Evolutionary conservation across 2,329 filamentous ascomycete genomes (phyloP).

Genomic region (Chalaropsis ovoidea): DNA sequence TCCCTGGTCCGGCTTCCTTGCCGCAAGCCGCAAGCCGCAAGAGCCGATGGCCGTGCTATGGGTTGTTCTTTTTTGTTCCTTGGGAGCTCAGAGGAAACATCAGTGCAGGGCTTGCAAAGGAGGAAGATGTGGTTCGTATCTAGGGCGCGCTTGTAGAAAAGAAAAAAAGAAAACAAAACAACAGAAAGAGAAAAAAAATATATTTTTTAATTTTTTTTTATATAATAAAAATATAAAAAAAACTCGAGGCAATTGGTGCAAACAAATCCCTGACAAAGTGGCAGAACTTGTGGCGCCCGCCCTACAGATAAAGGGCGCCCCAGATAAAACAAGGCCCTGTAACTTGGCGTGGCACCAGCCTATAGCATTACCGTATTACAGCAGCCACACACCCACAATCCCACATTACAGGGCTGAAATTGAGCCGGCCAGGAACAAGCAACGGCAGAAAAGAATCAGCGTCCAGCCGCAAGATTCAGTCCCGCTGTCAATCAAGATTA

Average conservation of each 20-base stretch:
- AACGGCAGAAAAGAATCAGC: neutral
- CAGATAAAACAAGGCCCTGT: too few relatives aligned
- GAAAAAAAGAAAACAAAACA: too few relatives aligned
- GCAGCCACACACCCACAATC: neutral
- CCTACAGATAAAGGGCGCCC: neutral
- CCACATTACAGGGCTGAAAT: conserved; percentile 3
- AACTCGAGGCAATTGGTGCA: neutral
- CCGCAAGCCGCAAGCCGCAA: neutral
- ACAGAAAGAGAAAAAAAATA: neutral
- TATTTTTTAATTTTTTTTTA: too few relatives aligned
- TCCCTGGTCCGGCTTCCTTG: conserved; percentile 5
- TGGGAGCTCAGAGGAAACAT: neutral
- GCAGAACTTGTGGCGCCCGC: neutral
- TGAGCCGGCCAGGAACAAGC: neutral
- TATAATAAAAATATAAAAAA: too few relatives aligned
- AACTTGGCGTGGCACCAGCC: neutral
- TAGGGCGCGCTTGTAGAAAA: too few relatives aligned
- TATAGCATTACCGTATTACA: neutral
- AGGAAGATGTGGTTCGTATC: too few relatives aligned
- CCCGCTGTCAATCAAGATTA: conserved; percentile 19
- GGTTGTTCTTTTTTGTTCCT: neutral
- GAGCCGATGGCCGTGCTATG: neutral
- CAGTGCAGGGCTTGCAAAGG: neutral
- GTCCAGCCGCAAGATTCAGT: conserved; percentile 22
- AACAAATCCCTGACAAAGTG: neutral